These are phyloP conservation scores for Simplicillium sp. DNA, from an alignment of 2,329 filamentous ascomycete genomes.

Conservation along the genomic window DNA sequence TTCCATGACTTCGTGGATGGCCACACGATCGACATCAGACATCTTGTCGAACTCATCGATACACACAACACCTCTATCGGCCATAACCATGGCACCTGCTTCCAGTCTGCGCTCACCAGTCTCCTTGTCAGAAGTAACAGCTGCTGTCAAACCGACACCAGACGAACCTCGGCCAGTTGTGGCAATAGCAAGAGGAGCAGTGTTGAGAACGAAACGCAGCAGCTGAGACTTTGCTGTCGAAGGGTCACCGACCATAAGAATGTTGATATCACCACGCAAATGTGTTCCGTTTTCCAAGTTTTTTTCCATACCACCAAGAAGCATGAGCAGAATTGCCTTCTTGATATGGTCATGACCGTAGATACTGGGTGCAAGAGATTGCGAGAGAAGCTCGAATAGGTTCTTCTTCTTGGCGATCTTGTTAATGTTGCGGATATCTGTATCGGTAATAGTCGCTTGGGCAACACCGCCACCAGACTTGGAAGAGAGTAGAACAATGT, in stretches of 20 bases:
- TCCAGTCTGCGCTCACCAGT: constrained; percentile 91
- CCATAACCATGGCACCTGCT: constrained; percentile 97
- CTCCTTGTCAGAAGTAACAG: constrained; percentile 94
- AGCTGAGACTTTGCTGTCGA: constrained; percentile 99
- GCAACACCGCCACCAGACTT: constrained; percentile 94
- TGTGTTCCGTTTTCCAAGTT: constrained; percentile 97
- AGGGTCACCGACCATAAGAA: constrained; percentile 97
- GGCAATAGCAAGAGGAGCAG: constrained; percentile 89
- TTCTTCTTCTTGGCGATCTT: constrained; percentile 92
- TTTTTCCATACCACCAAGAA: constrained; percentile 94
- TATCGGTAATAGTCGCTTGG: constrained; percentile 86
- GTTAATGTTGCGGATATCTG: constrained; percentile 97
- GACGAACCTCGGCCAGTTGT: constrained; percentile 96
- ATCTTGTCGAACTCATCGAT: constrained; percentile 99
- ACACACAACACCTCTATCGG: constrained; percentile 92
- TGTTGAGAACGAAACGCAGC: constrained; percentile 92
- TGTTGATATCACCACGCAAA: constrained; percentile 96
- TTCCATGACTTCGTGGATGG: constrained; percentile 99
- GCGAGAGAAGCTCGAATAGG: constrained; percentile 83
- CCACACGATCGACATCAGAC: constrained; percentile 95
- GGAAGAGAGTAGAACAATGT: constrained; percentile 86
- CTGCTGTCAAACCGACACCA: constrained; percentile 93
- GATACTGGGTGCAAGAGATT: constrained; percentile 92
- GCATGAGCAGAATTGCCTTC: constrained; percentile 91
- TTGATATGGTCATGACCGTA: constrained; percentile 97